Base-by-base conservation (phyloP, 148 eudicot species). In the Amaranthus palmeri region DNA sequence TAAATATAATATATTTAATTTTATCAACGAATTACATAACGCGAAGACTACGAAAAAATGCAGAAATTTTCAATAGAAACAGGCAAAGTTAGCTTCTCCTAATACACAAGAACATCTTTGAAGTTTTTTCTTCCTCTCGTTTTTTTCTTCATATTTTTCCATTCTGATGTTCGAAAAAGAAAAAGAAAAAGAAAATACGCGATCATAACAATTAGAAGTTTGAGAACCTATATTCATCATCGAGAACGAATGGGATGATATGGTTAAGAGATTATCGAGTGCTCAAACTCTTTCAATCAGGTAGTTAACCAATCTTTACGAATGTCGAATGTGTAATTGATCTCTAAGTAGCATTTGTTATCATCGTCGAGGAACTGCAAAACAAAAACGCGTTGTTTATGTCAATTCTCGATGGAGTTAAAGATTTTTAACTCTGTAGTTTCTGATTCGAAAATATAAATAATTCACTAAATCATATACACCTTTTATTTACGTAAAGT, bases 281-380 rank as follows among this genome's bases (percentile, higher is more conserved):
- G 65, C 55, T 5, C 5, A 60, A 25, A 42, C 61, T 70, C 57
- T 55, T 58, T 49, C 43, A 50, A 53, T 73, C 40, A 80, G 44
- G 68, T 43, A 11, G 49, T 56, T 15, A 71, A 61, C 90, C 90
- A 87, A 49, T 85, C 90, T 72, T 79, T 87, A 66, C 85, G 86
- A 69, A 87, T 85, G 63, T 87, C 88, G 41, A 84, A 87, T 10
- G 85, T 80, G 70, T 87, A 87, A 76, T 81, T 83, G 79, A 87
- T 84, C 80, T 87, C 90, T 77, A 87, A 75, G 77, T 87, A 85
- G 74, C 90, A 83, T 76, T 85, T 85, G 69, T 87, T 83, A 59
- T 85, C 90, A 69, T 87, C 90, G 61, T 85, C 90, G n/a, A 86
- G 72, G 72, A 86, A 86, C 90, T 86, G 83, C 68, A 83, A 64